A percentile compares a stretch with the other conserved stretches of the same genome.
Evolutionary conservation across 129 eudicot genomes (phyloP).

Genomic region (Glebionis coronaria): DNA sequence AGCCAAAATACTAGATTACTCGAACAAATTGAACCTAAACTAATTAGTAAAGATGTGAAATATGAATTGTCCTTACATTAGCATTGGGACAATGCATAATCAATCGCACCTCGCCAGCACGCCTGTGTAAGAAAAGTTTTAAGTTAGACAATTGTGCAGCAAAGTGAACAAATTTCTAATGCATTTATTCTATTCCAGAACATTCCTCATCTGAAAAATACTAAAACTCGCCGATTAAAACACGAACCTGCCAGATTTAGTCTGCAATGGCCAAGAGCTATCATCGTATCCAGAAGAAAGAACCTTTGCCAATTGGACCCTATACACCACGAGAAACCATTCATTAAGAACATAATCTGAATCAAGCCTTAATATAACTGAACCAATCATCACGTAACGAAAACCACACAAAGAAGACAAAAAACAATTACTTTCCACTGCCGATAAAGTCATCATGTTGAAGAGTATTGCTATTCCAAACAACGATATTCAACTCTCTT

Average conservation of each 20-base stretch:
- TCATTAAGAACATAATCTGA: not conserved
- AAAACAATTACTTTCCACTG: slow-evolving; percentile 61
- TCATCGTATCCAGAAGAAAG: slow-evolving; percentile 69
- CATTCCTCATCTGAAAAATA: too few relatives aligned
- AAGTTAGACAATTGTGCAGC: too few relatives aligned
- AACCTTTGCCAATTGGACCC: slow-evolving; percentile 70
- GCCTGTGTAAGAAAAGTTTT: too few relatives aligned
- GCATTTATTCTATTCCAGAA: too few relatives aligned
- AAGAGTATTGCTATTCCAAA: slow-evolving; percentile 87
- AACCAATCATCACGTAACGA: not conserved
- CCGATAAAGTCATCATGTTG: slow-evolving; percentile 74
- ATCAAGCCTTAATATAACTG: not conserved
- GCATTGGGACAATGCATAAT: too few relatives aligned
- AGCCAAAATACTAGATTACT: too few relatives aligned
- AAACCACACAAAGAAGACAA: slow-evolving; percentile 13
- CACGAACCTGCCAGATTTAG: slow-evolving; percentile 62
- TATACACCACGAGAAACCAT: slow-evolving; percentile 20
- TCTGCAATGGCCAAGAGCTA: slow-evolving; percentile 67
- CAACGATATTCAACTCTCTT: slow-evolving; percentile 61
- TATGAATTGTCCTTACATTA: too few relatives aligned
- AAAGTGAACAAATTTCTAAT: too few relatives aligned
- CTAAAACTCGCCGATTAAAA: not conserved
- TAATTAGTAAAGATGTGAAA: too few relatives aligned
- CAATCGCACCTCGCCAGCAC: too few relatives aligned
- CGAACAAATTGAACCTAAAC: too few relatives aligned